A percentile compares a stretch with the other conserved stretches of the same genome.
These are phyloP conservation scores for Aspergillus baeticus DNA, from an alignment of 495 filamentous ascomycete species.

Conservation along the genomic window DNA sequence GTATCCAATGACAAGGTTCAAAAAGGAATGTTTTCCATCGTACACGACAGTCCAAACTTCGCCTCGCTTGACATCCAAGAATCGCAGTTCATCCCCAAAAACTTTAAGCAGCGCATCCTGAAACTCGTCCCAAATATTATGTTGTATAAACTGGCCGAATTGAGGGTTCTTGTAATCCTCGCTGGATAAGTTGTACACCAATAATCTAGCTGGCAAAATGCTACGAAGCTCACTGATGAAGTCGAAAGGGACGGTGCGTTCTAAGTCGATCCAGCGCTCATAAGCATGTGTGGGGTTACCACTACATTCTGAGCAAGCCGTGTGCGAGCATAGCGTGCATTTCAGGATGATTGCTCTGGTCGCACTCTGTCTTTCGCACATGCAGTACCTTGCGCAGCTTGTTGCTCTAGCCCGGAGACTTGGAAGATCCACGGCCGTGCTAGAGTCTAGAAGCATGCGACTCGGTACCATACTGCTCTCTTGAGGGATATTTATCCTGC, in stretches of 20 bases:
- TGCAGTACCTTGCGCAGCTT: conserved; percentile 47
- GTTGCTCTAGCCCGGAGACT: conserved; percentile 26
- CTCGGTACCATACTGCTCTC: conserved; percentile 8
- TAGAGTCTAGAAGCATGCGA: conserved; percentile 8
- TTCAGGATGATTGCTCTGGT: conserved; percentile 37
- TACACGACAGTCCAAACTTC: conserved; percentile 55
- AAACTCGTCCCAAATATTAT: conserved; percentile 36
- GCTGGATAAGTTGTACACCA: conserved; percentile 32
- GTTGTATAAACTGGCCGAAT: not conserved
- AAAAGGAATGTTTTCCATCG: conserved; percentile 40
- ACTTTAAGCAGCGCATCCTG: conserved; percentile 31
- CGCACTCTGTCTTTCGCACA: conserved; percentile 54
- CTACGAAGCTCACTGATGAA: conserved; percentile 49
- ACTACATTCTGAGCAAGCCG: conserved; percentile 53
- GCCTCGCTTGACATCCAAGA: conserved; percentile 45
- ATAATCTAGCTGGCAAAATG: conserved; percentile 47
- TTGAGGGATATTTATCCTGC: conserved; percentile 6
- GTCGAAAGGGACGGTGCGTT: conserved; percentile 40
- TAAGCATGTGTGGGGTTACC: conserved; percentile 59
- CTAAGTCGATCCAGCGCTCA: conserved; percentile 15
- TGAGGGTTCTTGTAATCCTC: conserved; percentile 24
- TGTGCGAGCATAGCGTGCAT: conserved; percentile 56
- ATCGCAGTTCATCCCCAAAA: conserved; percentile 41
- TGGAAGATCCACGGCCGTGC: not conserved
- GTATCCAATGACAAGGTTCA: conserved; percentile 50